Evolutionary conservation across 306 rosid genomes (phyloP).

Genomic region (Pachyrhizus erosus): DNA sequence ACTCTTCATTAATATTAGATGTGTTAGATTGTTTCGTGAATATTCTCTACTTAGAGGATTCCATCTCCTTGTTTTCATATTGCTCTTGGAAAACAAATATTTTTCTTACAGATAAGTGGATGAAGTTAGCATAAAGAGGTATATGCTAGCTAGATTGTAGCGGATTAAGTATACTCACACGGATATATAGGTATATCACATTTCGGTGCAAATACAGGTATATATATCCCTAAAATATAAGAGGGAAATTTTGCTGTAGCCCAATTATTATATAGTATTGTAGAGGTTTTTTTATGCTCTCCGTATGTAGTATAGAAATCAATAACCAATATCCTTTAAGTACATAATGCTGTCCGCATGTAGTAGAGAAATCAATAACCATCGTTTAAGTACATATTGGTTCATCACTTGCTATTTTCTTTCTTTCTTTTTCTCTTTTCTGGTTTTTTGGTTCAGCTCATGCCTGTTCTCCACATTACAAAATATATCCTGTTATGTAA

Average conservation of each 20-base stretch:
- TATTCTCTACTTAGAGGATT: conserved; percentile 16
- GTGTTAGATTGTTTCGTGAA: conserved; percentile 17
- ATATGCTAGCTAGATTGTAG: conserved; percentile 33
- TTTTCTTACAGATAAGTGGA: conserved; percentile 47
- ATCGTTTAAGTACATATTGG: background rate
- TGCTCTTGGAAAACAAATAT: background rate
- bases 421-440: background rate
- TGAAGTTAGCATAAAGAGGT: conserved; percentile 41
- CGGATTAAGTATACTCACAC: conserved; percentile 18
- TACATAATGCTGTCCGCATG: background rate
- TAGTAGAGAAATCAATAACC: conserved; percentile 2
- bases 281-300: conserved; percentile 31
- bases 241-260: conserved; percentile 43
- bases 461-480: background rate
- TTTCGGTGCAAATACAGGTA: conserved; percentile 28
- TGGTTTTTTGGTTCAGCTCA: too few relatives aligned
- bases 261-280: conserved; percentile 37
- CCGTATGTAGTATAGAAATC: background rate
- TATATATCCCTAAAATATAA: conserved; percentile 39
- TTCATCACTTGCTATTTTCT: background rate
- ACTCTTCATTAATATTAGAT: background rate
- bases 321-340: background rate
- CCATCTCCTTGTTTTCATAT: background rate
- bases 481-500: conserved; percentile 1
- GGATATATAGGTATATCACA: conserved; percentile 30